Percentiles rank a stretch among this genome's conserved stretches.
These are phyloP conservation scores for Phaeophleospora eucalypticola DNA, from an alignment of 2,329 filamentous ascomycete genomes.

Conservation along the genomic window DNA sequence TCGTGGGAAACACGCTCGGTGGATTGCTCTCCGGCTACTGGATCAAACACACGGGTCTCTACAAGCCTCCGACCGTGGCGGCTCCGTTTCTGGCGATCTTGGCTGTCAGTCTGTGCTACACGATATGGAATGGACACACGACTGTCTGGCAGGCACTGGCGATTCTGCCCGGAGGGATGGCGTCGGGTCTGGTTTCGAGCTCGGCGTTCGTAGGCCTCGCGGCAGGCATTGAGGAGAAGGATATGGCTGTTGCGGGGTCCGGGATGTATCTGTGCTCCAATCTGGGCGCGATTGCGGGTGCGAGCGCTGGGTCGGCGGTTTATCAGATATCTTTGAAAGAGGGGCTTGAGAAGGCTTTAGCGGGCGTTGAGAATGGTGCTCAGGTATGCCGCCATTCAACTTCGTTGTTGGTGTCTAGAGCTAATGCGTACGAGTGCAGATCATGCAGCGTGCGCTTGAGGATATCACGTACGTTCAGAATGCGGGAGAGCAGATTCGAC, in stretches of 20 bases:
- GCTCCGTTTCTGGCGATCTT: slow-evolving; percentile 49
- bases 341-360: slow-evolving; percentile 32
- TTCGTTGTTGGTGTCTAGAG: neutral
- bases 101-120: slow-evolving; percentile 50
- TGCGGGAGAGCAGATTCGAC: slow-evolving; percentile 15
- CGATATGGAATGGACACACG: slow-evolving; percentile 59
- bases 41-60: slow-evolving; percentile 57
- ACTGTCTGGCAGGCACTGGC: slow-evolving; percentile 40
- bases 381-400: slow-evolving; percentile 16
- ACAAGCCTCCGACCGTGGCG: slow-evolving; percentile 53
- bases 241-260: slow-evolving; percentile 49
- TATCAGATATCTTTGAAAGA: slow-evolving; percentile 35
- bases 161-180: slow-evolving; percentile 48
- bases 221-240: slow-evolving; percentile 41
- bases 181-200: slow-evolving; percentile 45
- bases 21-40: slow-evolving; percentile 56
- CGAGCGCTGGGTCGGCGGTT: slow-evolving; percentile 38
- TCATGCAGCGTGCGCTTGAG: slow-evolving; percentile 40
- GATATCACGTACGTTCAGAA: slow-evolving; percentile 39
- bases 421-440: slow-evolving; percentile 25
- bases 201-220: slow-evolving; percentile 50
- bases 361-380: slow-evolving; percentile 27
- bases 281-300: slow-evolving; percentile 40
- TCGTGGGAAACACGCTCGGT: slow-evolving; percentile 62
- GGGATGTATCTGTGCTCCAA: slow-evolving; percentile 47